Evolutionary conservation across 306 rosid species (phyloP).

Genomic region (Crotalaria pallida): DNA sequence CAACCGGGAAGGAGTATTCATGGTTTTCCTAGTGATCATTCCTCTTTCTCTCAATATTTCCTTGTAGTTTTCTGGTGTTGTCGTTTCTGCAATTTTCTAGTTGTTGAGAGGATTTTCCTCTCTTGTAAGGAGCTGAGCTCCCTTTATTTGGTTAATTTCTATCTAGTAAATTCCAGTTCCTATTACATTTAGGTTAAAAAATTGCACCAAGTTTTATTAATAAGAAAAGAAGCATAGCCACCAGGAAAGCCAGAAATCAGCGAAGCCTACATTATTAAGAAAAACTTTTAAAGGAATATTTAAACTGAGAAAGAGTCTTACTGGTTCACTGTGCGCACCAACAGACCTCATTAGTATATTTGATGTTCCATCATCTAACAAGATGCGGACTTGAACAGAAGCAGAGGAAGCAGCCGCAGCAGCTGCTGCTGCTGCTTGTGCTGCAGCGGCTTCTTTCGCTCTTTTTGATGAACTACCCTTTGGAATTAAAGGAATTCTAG

Average conservation of each 20-base stretch:
- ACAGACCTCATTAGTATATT: constrained; percentile 89
- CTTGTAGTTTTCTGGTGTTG: no score
- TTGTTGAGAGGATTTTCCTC: no score
- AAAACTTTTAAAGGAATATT: not conserved
- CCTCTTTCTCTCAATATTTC: no score
- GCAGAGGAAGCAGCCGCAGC: constrained; percentile 97
- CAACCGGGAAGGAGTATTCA: no score
- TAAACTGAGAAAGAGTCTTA: constrained; percentile 31
- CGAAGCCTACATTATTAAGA: constrained; percentile 3
- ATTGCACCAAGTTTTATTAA: not conserved
- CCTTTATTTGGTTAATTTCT: no score
- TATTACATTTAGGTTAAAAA: not conserved
- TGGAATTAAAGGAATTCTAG: constrained; percentile 76
- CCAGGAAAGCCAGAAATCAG: not conserved
- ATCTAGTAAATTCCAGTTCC: no score
- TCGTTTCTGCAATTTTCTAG: no score
- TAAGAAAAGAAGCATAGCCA: constrained; percentile 11
- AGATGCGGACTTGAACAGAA: constrained; percentile 95
- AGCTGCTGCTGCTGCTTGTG: constrained; percentile 95
- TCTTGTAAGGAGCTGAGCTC: no score
- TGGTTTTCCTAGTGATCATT: no score
- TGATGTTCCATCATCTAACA: constrained; percentile 98
- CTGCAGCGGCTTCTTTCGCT: constrained; percentile 98
- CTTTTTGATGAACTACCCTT: constrained; percentile 87
- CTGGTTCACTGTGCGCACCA: constrained; percentile 90